Evolutionary conservation across 129 eudicot species (phyloP).

Genomic region (carrot (Daucus carota)): DH1_v3.0 NC_030386.2:17679501-17680000

Average conservation of each 20-base stretch:
- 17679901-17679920: conserved; percentile 49
- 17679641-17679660: conserved; percentile 33
- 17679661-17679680: conserved; percentile 39
- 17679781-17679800: conserved; percentile 26
- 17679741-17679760: conserved; percentile 37
- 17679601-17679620: conserved; percentile 52
- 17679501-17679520: conserved; percentile 43
- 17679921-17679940: conserved; percentile 44
- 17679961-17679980: conserved; percentile 35
- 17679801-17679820: conserved; percentile 42
- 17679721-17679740: conserved; percentile 52
- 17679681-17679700: conserved; percentile 29
- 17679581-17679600: conserved; percentile 43
- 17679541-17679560: conserved; percentile 40
- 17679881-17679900: conserved; percentile 26
- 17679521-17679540: conserved; percentile 48
- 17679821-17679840: conserved; percentile 43
- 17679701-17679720: conserved; percentile 35
- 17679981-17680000: conserved; percentile 26
- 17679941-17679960: conserved; percentile 36
- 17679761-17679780: conserved; percentile 22
- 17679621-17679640: conserved; percentile 47
- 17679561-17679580: conserved; percentile 33
- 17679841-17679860: conserved; percentile 27
- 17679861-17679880: conserved; percentile 30